phyloP scores from a whole-genome alignment of 2,329 filamentous ascomycete species.

The Xylariaceae sp. region DNA sequence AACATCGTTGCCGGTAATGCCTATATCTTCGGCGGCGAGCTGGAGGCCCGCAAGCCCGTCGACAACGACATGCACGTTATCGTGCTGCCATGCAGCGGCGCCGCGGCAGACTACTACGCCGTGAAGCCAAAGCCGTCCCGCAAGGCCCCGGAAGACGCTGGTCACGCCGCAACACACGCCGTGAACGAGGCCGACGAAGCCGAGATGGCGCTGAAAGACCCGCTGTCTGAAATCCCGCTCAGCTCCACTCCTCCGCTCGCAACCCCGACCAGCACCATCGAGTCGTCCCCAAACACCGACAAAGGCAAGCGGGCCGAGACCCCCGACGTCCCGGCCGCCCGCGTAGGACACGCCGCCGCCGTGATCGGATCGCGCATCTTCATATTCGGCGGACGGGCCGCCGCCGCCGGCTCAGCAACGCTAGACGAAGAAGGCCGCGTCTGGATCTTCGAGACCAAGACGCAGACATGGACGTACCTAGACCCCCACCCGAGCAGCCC shows the following conservation, averaged over 20 bases:
- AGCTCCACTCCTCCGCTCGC: conserved; percentile 30
- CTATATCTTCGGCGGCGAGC: conserved; percentile 73
- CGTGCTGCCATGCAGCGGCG: conserved; percentile 54
- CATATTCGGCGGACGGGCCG: conserved; percentile 68
- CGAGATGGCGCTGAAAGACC: conserved; percentile 34
- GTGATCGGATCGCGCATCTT: conserved; percentile 68
- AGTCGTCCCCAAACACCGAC: conserved; percentile 12
- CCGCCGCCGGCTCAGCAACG: conserved; percentile 62
- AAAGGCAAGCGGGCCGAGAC: conserved; percentile 33
- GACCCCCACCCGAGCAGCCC: conserved; percentile 49
- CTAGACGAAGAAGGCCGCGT: conserved; percentile 70
- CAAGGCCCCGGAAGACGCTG: conserved; percentile 12
- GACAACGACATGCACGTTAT: conserved; percentile 70
- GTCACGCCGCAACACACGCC: conserved; percentile 17
- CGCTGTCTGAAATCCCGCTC: conserved; percentile 42
- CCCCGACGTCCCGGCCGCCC: conserved; percentile 55
- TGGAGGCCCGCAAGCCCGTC: conserved; percentile 59
- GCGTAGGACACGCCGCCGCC: conserved; percentile 69
- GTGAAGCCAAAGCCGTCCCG: conserved; percentile 46
- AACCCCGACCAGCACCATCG: conserved; percentile 6
- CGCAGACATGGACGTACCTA: conserved; percentile 61
- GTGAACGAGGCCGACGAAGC: conserved; percentile 31
- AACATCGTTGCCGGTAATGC: conserved; percentile 55
- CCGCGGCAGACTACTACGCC: conserved; percentile 56
- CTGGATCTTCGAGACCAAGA: conserved; percentile 69